These are phyloP conservation scores for Cocos nucifera DNA, from an alignment of 176 grass and related monocot genomes.

Conservation along the genomic window DNA sequence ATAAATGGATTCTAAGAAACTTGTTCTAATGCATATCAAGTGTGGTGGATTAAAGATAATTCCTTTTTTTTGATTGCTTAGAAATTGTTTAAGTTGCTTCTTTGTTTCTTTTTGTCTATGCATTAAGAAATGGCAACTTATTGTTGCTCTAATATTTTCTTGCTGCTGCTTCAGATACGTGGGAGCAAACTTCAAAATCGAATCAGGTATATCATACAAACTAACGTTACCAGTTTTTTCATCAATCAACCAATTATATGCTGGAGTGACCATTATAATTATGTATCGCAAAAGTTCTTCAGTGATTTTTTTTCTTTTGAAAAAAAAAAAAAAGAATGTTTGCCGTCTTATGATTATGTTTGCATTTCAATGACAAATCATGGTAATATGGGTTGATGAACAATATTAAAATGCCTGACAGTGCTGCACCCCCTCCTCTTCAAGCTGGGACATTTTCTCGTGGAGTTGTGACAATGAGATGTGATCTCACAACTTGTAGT, in stretches of 20 bases:
- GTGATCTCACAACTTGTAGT: slow-evolving; percentile 58
- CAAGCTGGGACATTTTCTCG: slow-evolving; percentile 35
- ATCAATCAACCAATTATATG: slow-evolving; percentile 6
- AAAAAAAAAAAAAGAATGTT: slow-evolving; percentile 8
- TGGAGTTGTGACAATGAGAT: slow-evolving; percentile 63
- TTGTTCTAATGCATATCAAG: too few species aligned
- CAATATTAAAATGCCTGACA: slow-evolving; percentile 11
- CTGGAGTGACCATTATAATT: slow-evolving; percentile 9
- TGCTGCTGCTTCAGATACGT: slow-evolving; percentile 35
- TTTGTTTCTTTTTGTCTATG: slow-evolving; percentile 3
- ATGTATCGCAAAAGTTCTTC: slow-evolving; percentile 3
- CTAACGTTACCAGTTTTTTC: too few species aligned
- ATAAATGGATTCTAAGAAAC: too few species aligned
- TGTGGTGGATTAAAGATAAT: too few species aligned
- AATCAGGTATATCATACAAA: slow-evolving; percentile 26
- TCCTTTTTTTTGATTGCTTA: too few species aligned
- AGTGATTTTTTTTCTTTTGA: slow-evolving; percentile 2
- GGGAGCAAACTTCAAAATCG: slow-evolving; percentile 55
- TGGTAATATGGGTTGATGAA: too few species aligned
- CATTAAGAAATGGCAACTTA: neutral
- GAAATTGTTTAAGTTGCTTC: neutral
- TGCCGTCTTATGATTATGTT: neutral
- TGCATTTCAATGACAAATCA: slow-evolving; percentile 1
- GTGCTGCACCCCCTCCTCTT: slow-evolving; percentile 39
- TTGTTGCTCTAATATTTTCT: neutral